Conservation (phyloP, 2,329 filamentous ascomycete species). For the Monilinia laxa region DNA sequence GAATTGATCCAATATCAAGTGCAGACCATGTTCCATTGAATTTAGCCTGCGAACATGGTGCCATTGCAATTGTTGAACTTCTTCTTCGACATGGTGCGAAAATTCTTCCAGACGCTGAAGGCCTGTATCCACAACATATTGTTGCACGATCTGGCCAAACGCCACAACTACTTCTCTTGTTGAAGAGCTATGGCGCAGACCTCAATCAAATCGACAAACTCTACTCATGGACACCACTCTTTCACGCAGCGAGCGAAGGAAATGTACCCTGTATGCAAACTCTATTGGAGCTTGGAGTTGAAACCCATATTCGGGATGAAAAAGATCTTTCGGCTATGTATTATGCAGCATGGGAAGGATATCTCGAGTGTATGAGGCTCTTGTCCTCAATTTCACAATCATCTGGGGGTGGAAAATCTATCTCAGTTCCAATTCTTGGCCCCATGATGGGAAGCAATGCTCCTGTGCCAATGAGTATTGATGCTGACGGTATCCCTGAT, state of each 20-base stretch:
- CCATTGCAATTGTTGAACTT: constrained; percentile 78
- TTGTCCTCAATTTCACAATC: constrained; percentile 55
- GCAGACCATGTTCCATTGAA: constrained; percentile 93
- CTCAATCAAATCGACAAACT: constrained; percentile 92
- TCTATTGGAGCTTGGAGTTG: constrained; percentile 74
- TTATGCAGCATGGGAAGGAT: constrained; percentile 97
- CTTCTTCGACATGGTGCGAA: constrained; percentile 77
- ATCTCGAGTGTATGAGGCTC: constrained; percentile 89
- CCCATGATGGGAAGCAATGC: constrained; percentile 38
- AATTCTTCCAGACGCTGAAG: constrained; percentile 92
- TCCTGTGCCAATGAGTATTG: constrained; percentile 64
- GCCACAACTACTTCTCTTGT: constrained; percentile 72
- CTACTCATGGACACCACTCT: constrained; percentile 95
- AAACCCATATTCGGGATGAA: constrained; percentile 81
- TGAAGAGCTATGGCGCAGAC: constrained; percentile 84
- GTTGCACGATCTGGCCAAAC: constrained; percentile 86
- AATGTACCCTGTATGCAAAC: constrained; percentile 85
- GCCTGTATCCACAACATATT: constrained; percentile 93
- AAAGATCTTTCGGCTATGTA: constrained; percentile 95
- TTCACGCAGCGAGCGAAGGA: constrained; percentile 94
- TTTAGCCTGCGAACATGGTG: constrained; percentile 90
- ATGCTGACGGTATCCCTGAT: constrained; percentile 85
- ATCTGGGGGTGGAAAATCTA: constrained; percentile 21
- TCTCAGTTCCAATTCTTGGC: constrained; percentile 40
- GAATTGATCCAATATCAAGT: constrained; percentile 81